A percentile compares a stretch with the other conserved stretches of the same genome.
These are phyloP conservation scores for Penicillium sp. DNA, from an alignment of 2,329 filamentous ascomycete species.

Conservation along the genomic window DNA sequence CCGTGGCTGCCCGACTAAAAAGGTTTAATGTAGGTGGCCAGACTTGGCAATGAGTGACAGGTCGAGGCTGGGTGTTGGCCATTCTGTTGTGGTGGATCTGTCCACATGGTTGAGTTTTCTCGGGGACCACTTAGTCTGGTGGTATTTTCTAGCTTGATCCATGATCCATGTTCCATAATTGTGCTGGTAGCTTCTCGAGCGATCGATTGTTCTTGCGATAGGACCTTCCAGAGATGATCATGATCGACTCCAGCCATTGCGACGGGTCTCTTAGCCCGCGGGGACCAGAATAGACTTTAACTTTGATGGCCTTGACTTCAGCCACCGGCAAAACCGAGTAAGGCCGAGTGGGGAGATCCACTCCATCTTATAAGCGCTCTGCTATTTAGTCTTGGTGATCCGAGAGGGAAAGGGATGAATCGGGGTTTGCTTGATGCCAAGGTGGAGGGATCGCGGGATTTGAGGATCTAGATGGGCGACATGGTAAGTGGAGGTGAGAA, in stretches of 20 bases:
- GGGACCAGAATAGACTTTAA: constrained; percentile 3
- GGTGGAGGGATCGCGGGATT: neutral
- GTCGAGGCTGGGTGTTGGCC: neutral
- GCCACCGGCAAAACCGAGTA: neutral
- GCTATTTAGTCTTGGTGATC: neutral
- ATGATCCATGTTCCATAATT: neutral
- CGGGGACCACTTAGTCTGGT: neutral
- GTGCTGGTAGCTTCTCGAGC: neutral
- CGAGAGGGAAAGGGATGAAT: neutral
- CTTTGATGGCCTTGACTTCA: constrained; percentile 4
- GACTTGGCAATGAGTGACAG: neutral
- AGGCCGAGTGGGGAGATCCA: neutral
- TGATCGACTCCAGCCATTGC: constrained; percentile 3
- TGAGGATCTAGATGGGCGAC: neutral
- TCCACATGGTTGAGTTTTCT: neutral
- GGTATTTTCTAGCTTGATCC: neutral
- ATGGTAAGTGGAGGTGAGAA: neutral
- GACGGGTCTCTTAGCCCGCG: neutral
- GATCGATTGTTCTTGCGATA: neutral
- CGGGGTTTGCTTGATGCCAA: neutral
- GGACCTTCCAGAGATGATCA: neutral
- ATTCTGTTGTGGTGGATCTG: neutral
- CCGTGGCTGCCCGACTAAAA: constrained; percentile 3
- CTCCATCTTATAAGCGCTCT: neutral
- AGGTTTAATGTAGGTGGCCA: neutral